These are phyloP conservation scores for Waitea zeae DNA, from an alignment of 1,284 basidiomycete genomes.

Conservation along the genomic window DNA sequence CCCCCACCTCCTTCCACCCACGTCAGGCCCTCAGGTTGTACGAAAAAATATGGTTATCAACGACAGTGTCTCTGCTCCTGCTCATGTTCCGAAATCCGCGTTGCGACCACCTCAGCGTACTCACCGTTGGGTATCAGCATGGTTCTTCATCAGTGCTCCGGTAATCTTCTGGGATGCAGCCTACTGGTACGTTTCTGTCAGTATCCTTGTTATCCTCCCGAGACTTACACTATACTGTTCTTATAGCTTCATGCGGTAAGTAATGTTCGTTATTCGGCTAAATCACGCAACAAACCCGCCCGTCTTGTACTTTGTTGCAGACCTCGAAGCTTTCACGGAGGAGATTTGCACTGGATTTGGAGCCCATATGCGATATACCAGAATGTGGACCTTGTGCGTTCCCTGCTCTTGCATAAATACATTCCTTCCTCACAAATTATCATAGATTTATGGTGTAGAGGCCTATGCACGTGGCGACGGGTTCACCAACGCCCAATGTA, in stretches of 20 bases:
- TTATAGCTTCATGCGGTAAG: neutral
- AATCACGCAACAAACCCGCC: no score
- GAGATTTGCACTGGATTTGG: conserved; percentile 83
- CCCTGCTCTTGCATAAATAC: conserved; percentile 2
- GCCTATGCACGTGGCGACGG: conserved; percentile 51
- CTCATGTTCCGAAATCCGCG: no score
- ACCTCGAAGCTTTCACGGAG: neutral
- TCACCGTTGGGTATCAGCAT: neutral
- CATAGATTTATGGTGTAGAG: conserved; percentile 60
- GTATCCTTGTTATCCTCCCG: neutral
- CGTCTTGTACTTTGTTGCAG: neutral
- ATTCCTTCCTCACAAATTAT: no score
- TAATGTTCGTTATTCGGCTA: neutral
- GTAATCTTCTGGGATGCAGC: neutral
- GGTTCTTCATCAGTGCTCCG: neutral
- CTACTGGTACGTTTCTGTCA: neutral
- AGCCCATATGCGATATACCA: conserved; percentile 66
- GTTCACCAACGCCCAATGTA: conserved; percentile 80
- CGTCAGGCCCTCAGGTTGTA: no score
- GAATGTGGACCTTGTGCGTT: conserved; percentile 43
- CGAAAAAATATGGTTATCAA: no score
- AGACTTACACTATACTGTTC: neutral
- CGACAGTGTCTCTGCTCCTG: no score
- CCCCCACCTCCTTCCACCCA: no score
- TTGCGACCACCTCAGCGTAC: no score